Evolutionary conservation across 2,329 filamentous ascomycete genomes (phyloP).

Genomic region (Fonsecaea multimorphosa): DNA sequence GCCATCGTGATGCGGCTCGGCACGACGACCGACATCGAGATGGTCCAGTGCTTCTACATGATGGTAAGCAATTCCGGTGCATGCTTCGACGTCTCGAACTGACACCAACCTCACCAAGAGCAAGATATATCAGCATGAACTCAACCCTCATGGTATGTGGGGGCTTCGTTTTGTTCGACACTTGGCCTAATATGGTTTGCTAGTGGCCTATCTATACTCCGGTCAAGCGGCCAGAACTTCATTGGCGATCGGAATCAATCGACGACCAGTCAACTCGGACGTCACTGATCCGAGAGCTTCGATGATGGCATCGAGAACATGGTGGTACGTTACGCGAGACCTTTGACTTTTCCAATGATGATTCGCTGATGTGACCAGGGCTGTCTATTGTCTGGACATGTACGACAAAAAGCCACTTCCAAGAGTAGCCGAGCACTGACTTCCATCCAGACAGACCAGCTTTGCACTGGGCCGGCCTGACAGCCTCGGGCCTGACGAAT

Average conservation of each 20-base stretch:
- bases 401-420: conserved; percentile 44
- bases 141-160: conserved; percentile 47
- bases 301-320: conserved; percentile 53
- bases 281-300: conserved; percentile 45
- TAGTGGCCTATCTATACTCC: conserved; percentile 57
- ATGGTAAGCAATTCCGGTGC: conserved; percentile 16
- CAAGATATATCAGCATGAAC: conserved; percentile 58
- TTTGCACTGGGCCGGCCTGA: conserved; percentile 58
- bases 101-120: conserved; percentile 43
- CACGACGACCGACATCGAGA: conserved; percentile 49
- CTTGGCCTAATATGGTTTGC: conserved; percentile 25
- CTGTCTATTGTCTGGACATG: conserved; percentile 33
- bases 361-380: conserved; percentile 22
- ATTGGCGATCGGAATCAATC: conserved; percentile 57
- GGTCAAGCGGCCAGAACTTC: conserved; percentile 57
- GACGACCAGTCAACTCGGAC: conserved; percentile 40
- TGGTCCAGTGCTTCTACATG: conserved; percentile 47
- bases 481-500: conserved; percentile 56
- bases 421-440: conserved; percentile 3
- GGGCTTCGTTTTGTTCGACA: not conserved
- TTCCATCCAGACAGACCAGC: conserved; percentile 47
- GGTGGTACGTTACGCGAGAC: conserved; percentile 53
- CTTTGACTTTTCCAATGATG: not conserved
- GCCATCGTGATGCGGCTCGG: conserved; percentile 21
- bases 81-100: too few species aligned